Evolutionary conservation across 495 filamentous ascomycete species (phyloP), one percentile per base, ranked within the genome.

Genomic region (Penicillium nucicola): DNA sequence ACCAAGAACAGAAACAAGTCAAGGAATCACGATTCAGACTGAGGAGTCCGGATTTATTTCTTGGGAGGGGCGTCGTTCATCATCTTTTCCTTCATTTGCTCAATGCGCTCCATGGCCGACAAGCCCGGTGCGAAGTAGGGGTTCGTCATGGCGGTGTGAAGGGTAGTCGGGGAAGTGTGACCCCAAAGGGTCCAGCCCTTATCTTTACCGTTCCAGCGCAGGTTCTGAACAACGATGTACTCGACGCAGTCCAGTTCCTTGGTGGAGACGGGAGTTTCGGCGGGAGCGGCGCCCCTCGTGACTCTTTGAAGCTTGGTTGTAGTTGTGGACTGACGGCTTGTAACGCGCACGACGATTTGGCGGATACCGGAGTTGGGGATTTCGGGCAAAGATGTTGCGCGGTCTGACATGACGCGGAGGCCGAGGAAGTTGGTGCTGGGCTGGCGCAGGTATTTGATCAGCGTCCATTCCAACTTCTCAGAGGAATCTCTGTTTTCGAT

Each of bases 101-200:
- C 54, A 15, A 72, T 31, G 6, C 73, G 66, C 18, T 76, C 73
- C 14, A 56, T 15, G 9, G 66, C 15, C 1, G 61, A 50, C 30
- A 75, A 19, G 8, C 66, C 69, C 0, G 62, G 43, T 12, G 58
- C 60, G 50, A 76, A 76, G 50, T 56, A 53, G 3, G 71, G 67
- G 41, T 58, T 51, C 11, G 35, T 60, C 13, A 65, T 39, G 42
- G 79, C 65, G 17, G 72, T 68, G 22, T 84, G 75, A 17, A 65
- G n/a, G 34, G 76, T 81, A 9, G 81, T 86, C 58, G 85, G 77
- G 52, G 77, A 71, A 32, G 80, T 66, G 31, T 81, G 84, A 19
- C 90, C 90, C 84, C 90, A 88, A 40, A 95, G 61, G 62, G 76
- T 80, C 92, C 92, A 97, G 11, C 77, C 76, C 32, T 66, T 68